A percentile compares a stretch with the other conserved stretches of the same genome.
Conservation (phyloP, 129 eudicot species). For the Lactuca sativa region DNA sequence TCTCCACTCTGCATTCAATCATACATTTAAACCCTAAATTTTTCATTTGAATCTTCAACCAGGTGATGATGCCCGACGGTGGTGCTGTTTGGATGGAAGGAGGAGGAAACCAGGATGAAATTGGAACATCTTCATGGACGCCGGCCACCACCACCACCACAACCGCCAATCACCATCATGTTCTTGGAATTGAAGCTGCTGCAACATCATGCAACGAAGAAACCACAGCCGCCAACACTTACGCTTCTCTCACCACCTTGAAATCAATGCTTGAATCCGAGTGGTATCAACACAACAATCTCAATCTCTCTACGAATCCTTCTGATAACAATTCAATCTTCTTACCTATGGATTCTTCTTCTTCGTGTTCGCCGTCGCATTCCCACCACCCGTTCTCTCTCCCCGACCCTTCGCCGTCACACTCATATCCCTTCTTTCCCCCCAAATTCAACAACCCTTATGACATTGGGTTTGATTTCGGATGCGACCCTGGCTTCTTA, state of each 20-base stretch:
- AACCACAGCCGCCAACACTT: conserved; percentile 21
- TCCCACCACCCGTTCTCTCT: conserved; percentile 29
- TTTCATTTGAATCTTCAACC: neutral
- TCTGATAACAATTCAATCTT: conserved; percentile 28
- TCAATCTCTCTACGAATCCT: conserved; percentile 12
- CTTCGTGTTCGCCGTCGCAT: conserved; percentile 58
- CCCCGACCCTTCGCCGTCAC: conserved; percentile 30
- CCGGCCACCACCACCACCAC: conserved; percentile 15
- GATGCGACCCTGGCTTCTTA: conserved; percentile 38
- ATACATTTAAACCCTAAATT: neutral
- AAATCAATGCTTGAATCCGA: conserved; percentile 67
- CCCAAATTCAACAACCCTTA: conserved; percentile 28
- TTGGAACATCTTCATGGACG: conserved; percentile 43
- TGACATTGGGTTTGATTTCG: conserved; percentile 43
- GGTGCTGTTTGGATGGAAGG: conserved; percentile 46
- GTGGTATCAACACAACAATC: conserved; percentile 36
- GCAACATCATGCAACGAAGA: conserved; percentile 11
- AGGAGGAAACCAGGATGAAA: conserved; percentile 34
- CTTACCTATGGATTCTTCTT: conserved; percentile 46
- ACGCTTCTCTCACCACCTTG: conserved; percentile 40
- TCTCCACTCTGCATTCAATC: neutral
- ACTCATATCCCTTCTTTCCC: conserved; percentile 33
- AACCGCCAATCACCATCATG: conserved; percentile 8
- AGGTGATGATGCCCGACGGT: conserved; percentile 47
- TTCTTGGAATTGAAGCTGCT: conserved; percentile 1